Evolutionary conservation across 179 eudicot genomes (phyloP), one percentile per base, ranked within the genome.

Genomic region (Gypsophila paniculata): DNA sequence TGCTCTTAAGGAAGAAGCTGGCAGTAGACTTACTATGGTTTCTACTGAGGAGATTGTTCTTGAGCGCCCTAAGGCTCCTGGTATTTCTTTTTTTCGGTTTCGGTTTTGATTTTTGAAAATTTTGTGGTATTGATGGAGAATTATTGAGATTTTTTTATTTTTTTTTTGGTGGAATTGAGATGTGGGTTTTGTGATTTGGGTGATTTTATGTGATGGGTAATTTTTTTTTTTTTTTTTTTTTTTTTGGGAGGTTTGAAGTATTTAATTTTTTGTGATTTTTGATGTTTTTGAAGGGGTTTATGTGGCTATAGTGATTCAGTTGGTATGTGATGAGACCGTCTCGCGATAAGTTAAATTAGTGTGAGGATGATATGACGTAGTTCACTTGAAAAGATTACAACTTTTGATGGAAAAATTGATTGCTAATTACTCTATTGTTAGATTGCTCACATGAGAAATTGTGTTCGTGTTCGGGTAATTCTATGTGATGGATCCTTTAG

Each of bases 1-100:
- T 42, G 95, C 92, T 8, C 86, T 87, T 18, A 77, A 79, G 15
- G 96, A 88, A 70, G 96, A 90, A 52, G 86, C 78, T 8, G 90
- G 90, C 13, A 75, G 78, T 54, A 74, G 86, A 8, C 85, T 89
- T 13, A 91, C 94, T 32, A 84, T 86, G 86, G 89, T 91, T 11
- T 85, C 95, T 19, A 91, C 90, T 21, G 94, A 90, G 54, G 93
- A 88, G 77, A 88, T 90, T 54, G 14, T 70, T 34, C 86, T 90
- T 18, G 93, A 86, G 57, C 86, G 91, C 2, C 93, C 96, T 25
- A 69, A 75, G 2, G 80, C 89, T 36, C 86, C 85, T 10, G 91
- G 96, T 90, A 36, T 8, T 71, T 5, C 23, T n/a, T 4, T 3
- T 1, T 29, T 29, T 29, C 4, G 34, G 34, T 29, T 29, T 29